Percentiles rank a stretch among this genome's conserved stretches.
Conservation (phyloP, 352 stramenopile species). For the Globisporangium nodosum region DNA sequence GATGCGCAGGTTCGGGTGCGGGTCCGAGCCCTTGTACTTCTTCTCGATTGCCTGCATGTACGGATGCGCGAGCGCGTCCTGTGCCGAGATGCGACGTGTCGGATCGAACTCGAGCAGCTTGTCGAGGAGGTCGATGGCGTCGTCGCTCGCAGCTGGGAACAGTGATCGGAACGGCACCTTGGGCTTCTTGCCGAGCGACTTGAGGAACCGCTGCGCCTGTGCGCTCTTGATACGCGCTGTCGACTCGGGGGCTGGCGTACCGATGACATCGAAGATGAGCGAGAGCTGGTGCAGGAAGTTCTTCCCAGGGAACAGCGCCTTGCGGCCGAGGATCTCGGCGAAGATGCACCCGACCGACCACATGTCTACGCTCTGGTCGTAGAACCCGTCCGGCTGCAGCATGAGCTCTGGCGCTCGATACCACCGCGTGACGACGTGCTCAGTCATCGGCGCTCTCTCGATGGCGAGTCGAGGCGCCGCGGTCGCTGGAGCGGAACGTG, state of each 20-base stretch:
- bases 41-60: constrained; percentile 69
- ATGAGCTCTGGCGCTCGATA: constrained; percentile 90
- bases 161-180: constrained; percentile 45
- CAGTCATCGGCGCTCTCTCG: constrained; percentile 55
- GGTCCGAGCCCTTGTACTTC: constrained; percentile 49
- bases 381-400: constrained; percentile 84
- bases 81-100: constrained; percentile 36
- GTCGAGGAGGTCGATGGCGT: constrained; percentile 61
- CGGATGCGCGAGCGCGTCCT: constrained; percentile 58
- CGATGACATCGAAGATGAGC: constrained; percentile 75
- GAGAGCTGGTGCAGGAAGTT: constrained; percentile 80
- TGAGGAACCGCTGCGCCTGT: constrained; percentile 67
- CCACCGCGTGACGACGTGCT: constrained; percentile 88
- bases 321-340: constrained; percentile 67
- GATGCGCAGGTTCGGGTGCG: constrained; percentile 25
- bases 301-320: constrained; percentile 70
- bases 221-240: constrained; percentile 59
- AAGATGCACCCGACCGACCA: constrained; percentile 88
- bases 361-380: constrained; percentile 88
- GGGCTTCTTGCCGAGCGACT: constrained; percentile 49
- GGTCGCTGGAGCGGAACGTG: constrained; percentile 38
- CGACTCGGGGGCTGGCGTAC: constrained; percentile 39
- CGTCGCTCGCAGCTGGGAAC: constrained; percentile 44
- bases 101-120: constrained; percentile 66
- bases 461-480: constrained; percentile 5